Evolutionary conservation across 331 rosid species (phyloP).

Genomic region (Quercus lobata): DNA sequence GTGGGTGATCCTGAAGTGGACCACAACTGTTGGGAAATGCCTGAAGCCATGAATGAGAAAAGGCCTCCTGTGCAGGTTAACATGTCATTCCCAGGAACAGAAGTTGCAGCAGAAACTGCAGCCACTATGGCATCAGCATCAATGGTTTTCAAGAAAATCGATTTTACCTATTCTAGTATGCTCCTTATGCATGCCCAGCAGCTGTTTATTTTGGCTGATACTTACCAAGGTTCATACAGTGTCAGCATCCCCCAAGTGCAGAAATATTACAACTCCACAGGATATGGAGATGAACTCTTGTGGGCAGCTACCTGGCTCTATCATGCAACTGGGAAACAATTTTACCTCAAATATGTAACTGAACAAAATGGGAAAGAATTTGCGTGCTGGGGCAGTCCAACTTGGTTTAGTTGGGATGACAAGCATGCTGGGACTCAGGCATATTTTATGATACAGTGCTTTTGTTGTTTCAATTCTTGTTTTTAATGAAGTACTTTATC

Average conservation of each 20-base stretch:
- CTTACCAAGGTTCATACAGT: constrained; percentile 54
- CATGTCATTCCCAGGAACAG: constrained; percentile 67
- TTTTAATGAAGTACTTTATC: background rate
- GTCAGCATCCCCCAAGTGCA: constrained; percentile 58
- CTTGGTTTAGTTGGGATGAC: constrained; percentile 87
- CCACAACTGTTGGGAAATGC: constrained; percentile 73
- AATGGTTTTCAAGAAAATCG: constrained; percentile 44
- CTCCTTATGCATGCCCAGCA: constrained; percentile 51
- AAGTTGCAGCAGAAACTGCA: constrained; percentile 69
- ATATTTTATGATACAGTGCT: background rate
- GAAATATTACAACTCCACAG: constrained; percentile 61
- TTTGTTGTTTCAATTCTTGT: background rate
- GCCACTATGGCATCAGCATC: constrained; percentile 75
- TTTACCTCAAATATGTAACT: constrained; percentile 53
- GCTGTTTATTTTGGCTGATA: constrained; percentile 57
- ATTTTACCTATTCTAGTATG: constrained; percentile 40
- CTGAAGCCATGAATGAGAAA: constrained; percentile 50
- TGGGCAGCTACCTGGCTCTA: constrained; percentile 81
- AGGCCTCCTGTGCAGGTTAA: constrained; percentile 53
- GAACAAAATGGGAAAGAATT: constrained; percentile 38
- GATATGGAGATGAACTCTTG: constrained; percentile 73
- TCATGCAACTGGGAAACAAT: constrained; percentile 52
- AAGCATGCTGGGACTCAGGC: constrained; percentile 72
- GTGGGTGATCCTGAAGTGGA: constrained; percentile 65
- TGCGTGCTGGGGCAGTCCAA: constrained; percentile 39